These are phyloP conservation scores for Lolium rigidum DNA, from an alignment of 176 grass and related monocot species.

Conservation along the genomic window DNA sequence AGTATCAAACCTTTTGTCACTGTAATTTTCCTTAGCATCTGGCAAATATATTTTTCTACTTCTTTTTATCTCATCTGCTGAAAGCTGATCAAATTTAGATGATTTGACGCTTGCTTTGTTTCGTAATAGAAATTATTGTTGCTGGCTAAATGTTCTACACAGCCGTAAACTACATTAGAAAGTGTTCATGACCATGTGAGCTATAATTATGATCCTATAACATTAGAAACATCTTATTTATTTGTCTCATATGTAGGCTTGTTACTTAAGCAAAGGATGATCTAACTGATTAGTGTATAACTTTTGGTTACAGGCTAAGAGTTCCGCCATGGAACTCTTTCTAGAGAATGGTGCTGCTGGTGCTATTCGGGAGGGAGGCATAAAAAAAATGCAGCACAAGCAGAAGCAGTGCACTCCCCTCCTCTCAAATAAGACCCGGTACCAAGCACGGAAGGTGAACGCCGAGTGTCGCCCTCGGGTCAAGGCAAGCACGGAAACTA, in stretches of 20 bases:
- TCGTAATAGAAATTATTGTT: not conserved
- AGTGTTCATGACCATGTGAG: not conserved
- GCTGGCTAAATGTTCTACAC: not conserved
- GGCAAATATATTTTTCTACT: not conserved
- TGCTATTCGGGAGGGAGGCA: conserved; percentile 62
- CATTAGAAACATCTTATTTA: not conserved
- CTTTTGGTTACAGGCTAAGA: conserved; percentile 52
- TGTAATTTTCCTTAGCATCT: not conserved
- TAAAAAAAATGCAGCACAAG: conserved; percentile 66
- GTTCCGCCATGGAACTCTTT: conserved; percentile 65
- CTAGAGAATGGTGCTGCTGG: conserved; percentile 44
- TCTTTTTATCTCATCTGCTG: not conserved
- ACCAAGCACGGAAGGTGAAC: conserved; percentile 71
- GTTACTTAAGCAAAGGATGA: not conserved
- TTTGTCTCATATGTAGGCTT: not conserved
- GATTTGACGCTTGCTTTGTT: no score
- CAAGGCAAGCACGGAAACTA: conserved; percentile 70
- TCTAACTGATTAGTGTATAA: not conserved
- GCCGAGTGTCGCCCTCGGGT: conserved; percentile 76
- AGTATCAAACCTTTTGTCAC: not conserved
- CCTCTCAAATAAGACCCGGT: conserved; percentile 78
- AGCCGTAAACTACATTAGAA: not conserved
- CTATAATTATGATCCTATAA: not conserved
- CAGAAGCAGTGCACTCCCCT: conserved; percentile 77
- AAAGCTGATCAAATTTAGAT: no score